A percentile compares a stretch with the other conserved stretches of the same genome.
phyloP scores from a whole-genome alignment of 2,329 filamentous ascomycete species.

The Setomelanomma holmii region DNA sequence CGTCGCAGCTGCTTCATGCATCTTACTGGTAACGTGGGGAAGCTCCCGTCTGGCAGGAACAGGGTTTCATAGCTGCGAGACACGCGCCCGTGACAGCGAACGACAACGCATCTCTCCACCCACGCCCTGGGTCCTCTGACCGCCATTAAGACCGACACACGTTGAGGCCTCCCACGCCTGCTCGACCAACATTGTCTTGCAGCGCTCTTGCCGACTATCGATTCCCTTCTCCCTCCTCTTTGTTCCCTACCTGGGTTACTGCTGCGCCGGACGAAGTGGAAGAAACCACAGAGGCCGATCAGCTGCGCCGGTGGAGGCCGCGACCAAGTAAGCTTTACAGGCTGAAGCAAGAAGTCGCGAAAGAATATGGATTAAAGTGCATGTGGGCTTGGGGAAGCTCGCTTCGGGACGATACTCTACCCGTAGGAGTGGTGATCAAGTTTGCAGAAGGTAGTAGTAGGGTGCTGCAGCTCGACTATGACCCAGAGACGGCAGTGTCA shows the following conservation, averaged over 20 bases:
- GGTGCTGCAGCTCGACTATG: constrained; percentile 10
- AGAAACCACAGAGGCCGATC: neutral
- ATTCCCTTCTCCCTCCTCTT: neutral
- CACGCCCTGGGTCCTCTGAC: neutral
- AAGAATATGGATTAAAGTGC: constrained; percentile 2
- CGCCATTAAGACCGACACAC: constrained; percentile 3
- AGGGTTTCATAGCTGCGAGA: neutral
- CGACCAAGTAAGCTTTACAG: constrained; percentile 10
- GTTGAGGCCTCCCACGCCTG: neutral
- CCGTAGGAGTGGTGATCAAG: neutral
- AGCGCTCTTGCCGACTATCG: neutral
- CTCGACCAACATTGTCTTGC: neutral
- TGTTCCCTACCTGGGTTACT: constrained; percentile 6
- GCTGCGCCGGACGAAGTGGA: constrained; percentile 13
- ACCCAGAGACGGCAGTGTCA: constrained; percentile 4
- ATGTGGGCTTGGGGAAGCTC: constrained; percentile 9
- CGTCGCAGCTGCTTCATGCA: constrained; percentile 2
- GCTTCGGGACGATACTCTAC: neutral
- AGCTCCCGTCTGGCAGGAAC: neutral
- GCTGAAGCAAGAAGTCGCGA: constrained; percentile 7
- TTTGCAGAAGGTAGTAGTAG: constrained; percentile 12
- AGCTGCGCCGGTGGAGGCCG: constrained; percentile 5
- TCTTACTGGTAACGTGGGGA: constrained; percentile 5
- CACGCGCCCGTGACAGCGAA: constrained; percentile 1
- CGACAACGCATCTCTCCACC: constrained; percentile 3